A percentile compares a stretch with the other conserved stretches of the same genome.
Evolutionary conservation across 2,329 filamentous ascomycete genomes (phyloP).

Genomic region (Magnaporthiopsis rhizophila): DNA sequence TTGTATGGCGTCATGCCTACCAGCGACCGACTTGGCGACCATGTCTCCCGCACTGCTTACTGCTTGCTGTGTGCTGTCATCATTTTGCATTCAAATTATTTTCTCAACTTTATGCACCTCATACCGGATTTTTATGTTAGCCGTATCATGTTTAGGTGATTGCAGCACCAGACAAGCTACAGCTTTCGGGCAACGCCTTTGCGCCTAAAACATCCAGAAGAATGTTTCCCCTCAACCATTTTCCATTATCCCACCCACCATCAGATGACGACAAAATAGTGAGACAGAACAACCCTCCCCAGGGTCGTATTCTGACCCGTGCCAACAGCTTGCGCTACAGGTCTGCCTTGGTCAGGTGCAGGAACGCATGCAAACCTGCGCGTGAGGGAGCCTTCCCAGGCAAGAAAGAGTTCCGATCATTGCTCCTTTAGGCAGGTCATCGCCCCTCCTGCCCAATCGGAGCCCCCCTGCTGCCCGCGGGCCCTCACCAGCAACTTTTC

Average conservation of each 20-base stretch:
- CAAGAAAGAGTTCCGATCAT: neutral
- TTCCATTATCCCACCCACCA: neutral
- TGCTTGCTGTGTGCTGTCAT: too few relatives aligned
- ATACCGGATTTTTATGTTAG: too few relatives aligned
- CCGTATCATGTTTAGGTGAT: too few relatives aligned
- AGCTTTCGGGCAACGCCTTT: neutral
- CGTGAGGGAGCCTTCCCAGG: neutral
- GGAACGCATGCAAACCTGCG: conserved; percentile 3
- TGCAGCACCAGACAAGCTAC: neutral
- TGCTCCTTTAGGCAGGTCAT: conserved; percentile 19
- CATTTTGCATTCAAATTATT: too few relatives aligned
- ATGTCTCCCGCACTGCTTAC: too few relatives aligned
- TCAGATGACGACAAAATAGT: neutral
- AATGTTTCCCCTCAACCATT: neutral
- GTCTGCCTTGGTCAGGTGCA: neutral
- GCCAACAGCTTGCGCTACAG: neutral
- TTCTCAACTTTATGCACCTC: too few relatives aligned
- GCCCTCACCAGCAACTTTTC: neutral
- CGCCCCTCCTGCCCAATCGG: conserved; percentile 16
- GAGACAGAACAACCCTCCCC: neutral
- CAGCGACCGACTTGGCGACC: too few relatives aligned
- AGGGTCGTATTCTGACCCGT: neutral
- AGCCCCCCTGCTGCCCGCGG: neutral
- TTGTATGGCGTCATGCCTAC: neutral
- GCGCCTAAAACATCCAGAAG: neutral